Evolutionary conservation across 257 asterid species (phyloP).

Genomic region (Plantago elongata): DNA sequence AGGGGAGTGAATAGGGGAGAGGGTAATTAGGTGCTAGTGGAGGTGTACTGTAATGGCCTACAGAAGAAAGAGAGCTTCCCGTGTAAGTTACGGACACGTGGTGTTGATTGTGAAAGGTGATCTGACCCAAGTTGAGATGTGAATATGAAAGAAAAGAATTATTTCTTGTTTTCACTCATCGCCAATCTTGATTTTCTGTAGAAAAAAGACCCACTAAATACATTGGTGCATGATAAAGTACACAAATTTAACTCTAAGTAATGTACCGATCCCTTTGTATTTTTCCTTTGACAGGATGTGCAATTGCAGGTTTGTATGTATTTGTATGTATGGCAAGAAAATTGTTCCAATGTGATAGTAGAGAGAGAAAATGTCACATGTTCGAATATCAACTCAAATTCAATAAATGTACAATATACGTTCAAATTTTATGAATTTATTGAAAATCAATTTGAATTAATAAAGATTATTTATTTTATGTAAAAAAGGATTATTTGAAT

Average conservation of each 20-base stretch:
- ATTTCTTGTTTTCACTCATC: constrained; percentile 11
- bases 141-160: constrained; percentile 3
- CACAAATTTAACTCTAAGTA: constrained; percentile 13
- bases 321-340: background rate
- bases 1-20: background rate
- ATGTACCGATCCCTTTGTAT: constrained; percentile 12
- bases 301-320: background rate
- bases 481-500: too few relatives aligned
- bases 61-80: constrained; percentile 34
- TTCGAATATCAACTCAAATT: too few relatives aligned
- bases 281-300: constrained; percentile 3
- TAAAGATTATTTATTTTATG: too few relatives aligned
- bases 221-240: constrained; percentile 23
- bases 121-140: constrained; percentile 29
- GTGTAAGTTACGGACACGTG: constrained; percentile 50
- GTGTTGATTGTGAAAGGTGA: constrained; percentile 17
- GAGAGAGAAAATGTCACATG: too few relatives aligned
- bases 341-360: background rate
- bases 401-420: too few relatives aligned
- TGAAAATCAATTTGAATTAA: too few relatives aligned
- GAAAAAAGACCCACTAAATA: constrained; percentile 14
- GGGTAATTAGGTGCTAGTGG: constrained; percentile 1
- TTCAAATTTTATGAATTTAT: too few relatives aligned
- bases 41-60: background rate
- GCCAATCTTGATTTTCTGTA: constrained; percentile 11